Evolutionary conservation across 2,329 filamentous ascomycete genomes (phyloP).

Genomic region (Tolypocladium album): DNA sequence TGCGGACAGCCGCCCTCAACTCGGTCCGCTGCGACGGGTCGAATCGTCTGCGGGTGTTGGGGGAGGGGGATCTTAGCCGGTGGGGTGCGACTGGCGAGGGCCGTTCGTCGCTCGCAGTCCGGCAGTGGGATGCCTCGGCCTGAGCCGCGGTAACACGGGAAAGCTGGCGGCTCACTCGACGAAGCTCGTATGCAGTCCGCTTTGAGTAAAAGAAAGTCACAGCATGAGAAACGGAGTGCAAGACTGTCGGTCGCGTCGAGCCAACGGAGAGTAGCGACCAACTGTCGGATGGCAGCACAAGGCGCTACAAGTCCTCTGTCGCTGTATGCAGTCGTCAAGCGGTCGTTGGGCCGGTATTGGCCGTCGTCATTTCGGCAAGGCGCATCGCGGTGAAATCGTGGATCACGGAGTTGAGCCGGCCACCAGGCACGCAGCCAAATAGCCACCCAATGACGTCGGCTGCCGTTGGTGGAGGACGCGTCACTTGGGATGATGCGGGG

Average conservation of each 20-base stretch:
- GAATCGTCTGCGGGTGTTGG: background rate
- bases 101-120: background rate
- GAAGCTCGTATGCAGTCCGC: background rate
- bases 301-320: too few species aligned
- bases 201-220: background rate
- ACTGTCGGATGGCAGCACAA: too few species aligned
- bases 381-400: too few species aligned
- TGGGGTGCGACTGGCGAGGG: background rate
- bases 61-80: background rate
- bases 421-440: too few species aligned
- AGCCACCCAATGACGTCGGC: too few species aligned
- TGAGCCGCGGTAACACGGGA: background rate
- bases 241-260: background rate
- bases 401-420: too few species aligned
- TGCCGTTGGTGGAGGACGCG: too few species aligned
- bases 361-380: too few species aligned
- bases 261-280: background rate
- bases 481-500: too few species aligned
- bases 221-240: background rate
- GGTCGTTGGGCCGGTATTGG: too few species aligned
- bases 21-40: background rate
- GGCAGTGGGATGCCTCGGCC: too few species aligned
- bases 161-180: background rate
- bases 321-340: too few species aligned
- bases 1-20: background rate